Evolutionary conservation across 495 filamentous ascomycete genomes (phyloP).

Genomic region (Penicillium fimorum): DNA sequence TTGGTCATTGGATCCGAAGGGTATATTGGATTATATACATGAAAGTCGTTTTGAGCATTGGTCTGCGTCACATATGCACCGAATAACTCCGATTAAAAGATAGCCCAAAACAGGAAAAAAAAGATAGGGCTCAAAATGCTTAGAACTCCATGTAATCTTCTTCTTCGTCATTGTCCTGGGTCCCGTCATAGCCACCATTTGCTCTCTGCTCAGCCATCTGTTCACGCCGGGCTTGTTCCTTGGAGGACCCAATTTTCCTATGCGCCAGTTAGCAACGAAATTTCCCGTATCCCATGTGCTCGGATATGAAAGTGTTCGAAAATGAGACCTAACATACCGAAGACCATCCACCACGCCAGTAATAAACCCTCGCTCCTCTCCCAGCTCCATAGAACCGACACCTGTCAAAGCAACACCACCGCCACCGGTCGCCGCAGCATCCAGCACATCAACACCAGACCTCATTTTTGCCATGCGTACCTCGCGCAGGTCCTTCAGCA

Average conservation of each 20-base stretch:
- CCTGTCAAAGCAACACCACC: conserved; percentile 76
- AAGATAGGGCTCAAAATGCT: conserved; percentile 6
- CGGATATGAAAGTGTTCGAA: not conserved
- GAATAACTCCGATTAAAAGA: conserved; percentile 26
- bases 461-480: conserved; percentile 88
- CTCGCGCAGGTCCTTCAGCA: conserved; percentile 82
- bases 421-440: conserved; percentile 58
- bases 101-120: conserved; percentile 8
- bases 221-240: conserved; percentile 49
- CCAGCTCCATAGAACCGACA: conserved; percentile 87
- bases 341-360: conserved; percentile 83
- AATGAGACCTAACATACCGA: conserved; percentile 42
- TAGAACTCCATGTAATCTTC: conserved; percentile 52
- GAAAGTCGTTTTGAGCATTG: conserved; percentile 23
- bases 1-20: conserved; percentile 23
- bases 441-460: conserved; percentile 64
- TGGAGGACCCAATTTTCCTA: conserved; percentile 48
- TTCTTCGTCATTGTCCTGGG: conserved; percentile 47
- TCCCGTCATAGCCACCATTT: conserved; percentile 39
- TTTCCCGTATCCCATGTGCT: not conserved
- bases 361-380: conserved; percentile 83
- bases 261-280: conserved; percentile 7
- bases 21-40: conserved; percentile 43
- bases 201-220: conserved; percentile 46
- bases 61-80: conserved; percentile 28